These are phyloP conservation scores for Achaetomium macrosporum DNA, from an alignment of 2,329 filamentous ascomycete genomes.

Conservation along the genomic window DNA sequence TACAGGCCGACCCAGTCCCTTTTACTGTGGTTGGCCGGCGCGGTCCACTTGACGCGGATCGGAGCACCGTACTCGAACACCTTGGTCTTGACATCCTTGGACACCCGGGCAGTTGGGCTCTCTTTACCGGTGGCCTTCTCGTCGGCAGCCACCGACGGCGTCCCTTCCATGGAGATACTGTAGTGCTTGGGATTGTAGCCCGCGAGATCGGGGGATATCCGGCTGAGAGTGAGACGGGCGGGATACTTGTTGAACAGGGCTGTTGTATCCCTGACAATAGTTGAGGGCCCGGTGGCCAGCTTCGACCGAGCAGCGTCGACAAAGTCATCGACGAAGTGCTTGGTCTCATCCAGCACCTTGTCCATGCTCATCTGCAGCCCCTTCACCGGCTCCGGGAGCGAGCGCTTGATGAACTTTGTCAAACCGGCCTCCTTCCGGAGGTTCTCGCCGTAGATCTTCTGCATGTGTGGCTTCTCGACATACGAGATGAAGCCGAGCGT, in stretches of 20 bases:
- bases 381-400: conserved; percentile 75
- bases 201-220: conserved; percentile 71
- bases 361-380: conserved; percentile 83
- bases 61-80: conserved; percentile 86
- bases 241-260: conserved; percentile 87
- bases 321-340: conserved; percentile 86
- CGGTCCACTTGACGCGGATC: conserved; percentile 84
- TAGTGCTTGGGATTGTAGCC: conserved; percentile 78
- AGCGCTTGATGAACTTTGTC: conserved; percentile 83
- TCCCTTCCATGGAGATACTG: conserved; percentile 66
- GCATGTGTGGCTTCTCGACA: conserved; percentile 95
- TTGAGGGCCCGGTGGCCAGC: conserved; percentile 77
- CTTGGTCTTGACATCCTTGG: conserved; percentile 66
- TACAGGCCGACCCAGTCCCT: conserved; percentile 96
- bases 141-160: conserved; percentile 43
- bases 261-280: conserved; percentile 80
- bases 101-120: conserved; percentile 61
- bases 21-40: conserved; percentile 78
- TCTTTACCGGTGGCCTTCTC: conserved; percentile 67
- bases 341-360: conserved; percentile 76
- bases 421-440: conserved; percentile 83
- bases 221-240: conserved; percentile 74
- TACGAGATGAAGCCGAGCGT: conserved; percentile 85
- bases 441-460: conserved; percentile 86
- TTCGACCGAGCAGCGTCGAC: conserved; percentile 80